phyloP scores from a whole-genome alignment of 805 yeast species.

The Metschnikowia sp. region DNA sequence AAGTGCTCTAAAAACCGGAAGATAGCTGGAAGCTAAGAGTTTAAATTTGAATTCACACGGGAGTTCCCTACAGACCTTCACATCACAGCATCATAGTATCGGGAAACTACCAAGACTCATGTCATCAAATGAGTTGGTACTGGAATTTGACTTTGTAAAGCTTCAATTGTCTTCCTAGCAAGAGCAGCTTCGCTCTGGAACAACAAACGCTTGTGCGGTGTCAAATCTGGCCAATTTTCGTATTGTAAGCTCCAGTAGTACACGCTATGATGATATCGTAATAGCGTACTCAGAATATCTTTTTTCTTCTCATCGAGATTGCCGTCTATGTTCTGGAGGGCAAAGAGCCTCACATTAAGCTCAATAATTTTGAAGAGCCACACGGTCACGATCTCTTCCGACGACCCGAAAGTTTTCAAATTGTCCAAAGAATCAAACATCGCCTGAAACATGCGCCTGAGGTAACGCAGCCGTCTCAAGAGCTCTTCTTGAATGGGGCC shows the following conservation, averaged over 20 bases:
- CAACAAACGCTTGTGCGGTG: not conserved
- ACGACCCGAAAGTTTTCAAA: not conserved
- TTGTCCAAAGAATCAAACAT: not conserved
- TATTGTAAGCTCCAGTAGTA: not conserved
- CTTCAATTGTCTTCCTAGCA: not conserved
- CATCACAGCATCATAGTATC: not conserved
- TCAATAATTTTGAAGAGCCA: constrained; percentile 4
- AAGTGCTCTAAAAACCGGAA: no score
- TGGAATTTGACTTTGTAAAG: not conserved
- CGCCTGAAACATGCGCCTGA: not conserved
- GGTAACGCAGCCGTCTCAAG: not conserved
- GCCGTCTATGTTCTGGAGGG: not conserved
- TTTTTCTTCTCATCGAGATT: not conserved
- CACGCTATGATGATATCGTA: constrained; percentile 1
- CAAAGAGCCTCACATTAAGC: not conserved
- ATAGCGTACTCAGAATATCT: not conserved
- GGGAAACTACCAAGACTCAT: not conserved
- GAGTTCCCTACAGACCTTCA: no score
- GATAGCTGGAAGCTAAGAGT: no score
- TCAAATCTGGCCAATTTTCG: not conserved
- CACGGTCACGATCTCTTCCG: not conserved
- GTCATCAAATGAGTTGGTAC: not conserved
- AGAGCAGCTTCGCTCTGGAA: not conserved
- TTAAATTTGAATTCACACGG: no score
- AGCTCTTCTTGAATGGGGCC: not conserved